phyloP scores from a whole-genome alignment of 1,284 basidiomycete genomes.

The Cryptococcus floricola region DNA sequence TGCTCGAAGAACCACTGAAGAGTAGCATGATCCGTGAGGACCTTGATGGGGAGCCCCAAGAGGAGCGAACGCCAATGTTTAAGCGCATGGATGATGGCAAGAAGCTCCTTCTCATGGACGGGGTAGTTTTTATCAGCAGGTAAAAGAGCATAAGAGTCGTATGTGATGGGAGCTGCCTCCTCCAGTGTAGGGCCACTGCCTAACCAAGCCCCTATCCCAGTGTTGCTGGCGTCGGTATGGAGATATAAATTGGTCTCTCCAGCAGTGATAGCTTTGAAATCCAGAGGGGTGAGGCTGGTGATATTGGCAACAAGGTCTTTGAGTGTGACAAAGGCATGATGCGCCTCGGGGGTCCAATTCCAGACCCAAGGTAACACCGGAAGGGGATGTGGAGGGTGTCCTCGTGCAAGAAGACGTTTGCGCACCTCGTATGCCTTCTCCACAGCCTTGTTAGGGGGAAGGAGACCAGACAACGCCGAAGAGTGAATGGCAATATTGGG shows the following conservation, averaged over 20 bases:
- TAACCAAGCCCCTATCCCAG: not conserved
- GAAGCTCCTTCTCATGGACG: not conserved
- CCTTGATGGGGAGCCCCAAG: not conserved
- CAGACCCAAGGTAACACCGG: too few relatives aligned
- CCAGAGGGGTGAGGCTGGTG: not conserved
- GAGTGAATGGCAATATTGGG: too few relatives aligned
- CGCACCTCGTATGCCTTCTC: too few relatives aligned
- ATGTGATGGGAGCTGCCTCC: not conserved
- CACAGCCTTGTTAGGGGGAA: too few relatives aligned
- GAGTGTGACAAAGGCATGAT: not conserved
- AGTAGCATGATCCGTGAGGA: not conserved
- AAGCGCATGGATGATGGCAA: not conserved
- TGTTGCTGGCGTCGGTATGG: not conserved
- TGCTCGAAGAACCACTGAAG: not conserved
- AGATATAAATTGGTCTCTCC: not conserved
- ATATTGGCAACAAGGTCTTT: not conserved
- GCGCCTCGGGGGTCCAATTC: too few relatives aligned
- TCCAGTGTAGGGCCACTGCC: not conserved
- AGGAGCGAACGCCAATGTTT: not conserved
- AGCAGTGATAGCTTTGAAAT: not conserved
- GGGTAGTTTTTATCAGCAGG: not conserved
- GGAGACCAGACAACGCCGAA: too few relatives aligned
- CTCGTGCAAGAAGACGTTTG: too few relatives aligned
- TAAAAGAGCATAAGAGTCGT: not conserved
- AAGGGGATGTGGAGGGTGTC: too few relatives aligned